Percentiles rank a stretch among this genome's conserved stretches.
phyloP scores from a whole-genome alignment of 2,329 filamentous ascomycete species.

The Ophiostoma ulmi region DNA sequence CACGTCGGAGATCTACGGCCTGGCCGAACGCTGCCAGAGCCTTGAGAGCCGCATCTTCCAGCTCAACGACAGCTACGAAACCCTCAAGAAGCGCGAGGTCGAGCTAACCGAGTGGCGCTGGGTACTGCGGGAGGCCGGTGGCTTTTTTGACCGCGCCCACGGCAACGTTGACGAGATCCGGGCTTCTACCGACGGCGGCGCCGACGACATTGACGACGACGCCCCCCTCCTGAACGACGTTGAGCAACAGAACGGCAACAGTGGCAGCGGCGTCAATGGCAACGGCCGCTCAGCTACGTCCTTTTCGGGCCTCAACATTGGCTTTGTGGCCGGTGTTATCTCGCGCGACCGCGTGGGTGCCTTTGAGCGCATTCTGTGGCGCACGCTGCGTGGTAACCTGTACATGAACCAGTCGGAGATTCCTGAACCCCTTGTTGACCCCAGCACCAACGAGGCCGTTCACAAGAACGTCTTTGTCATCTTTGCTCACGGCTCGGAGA shows the following conservation, averaged over 20 bases:
- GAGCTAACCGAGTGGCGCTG: constrained; percentile 98
- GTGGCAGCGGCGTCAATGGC: constrained; percentile 37
- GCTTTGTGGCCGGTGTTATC: constrained; percentile 95
- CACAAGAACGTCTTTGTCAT: constrained; percentile 99
- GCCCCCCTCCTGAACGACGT: constrained; percentile 89
- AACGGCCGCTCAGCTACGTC: constrained; percentile 57
- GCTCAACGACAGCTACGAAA: constrained; percentile 97
- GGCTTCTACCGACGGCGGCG: constrained; percentile 62
- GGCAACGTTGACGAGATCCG: constrained; percentile 96
- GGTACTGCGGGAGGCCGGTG: constrained; percentile 91
- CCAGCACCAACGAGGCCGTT: constrained; percentile 82
- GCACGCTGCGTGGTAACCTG: constrained; percentile 91
- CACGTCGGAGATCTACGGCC: constrained; percentile 92
- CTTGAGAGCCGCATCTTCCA: constrained; percentile 87
- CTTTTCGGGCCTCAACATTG: constrained; percentile 97
- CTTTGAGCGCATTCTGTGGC: constrained; percentile 96
- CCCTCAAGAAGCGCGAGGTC: constrained; percentile 92
- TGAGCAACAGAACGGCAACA: constrained; percentile 63
- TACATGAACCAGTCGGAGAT: constrained; percentile 99
- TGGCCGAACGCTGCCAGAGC: constrained; percentile 85
- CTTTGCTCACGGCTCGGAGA: constrained; percentile 97
- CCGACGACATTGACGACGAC: constrained; percentile 61
- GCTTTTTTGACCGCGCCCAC: constrained; percentile 94
- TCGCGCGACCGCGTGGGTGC: constrained; percentile 85
- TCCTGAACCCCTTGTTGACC: constrained; percentile 84